Percentiles rank a stretch among this genome's conserved stretches.
Evolutionary conservation across 2,329 filamentous ascomycete genomes (phyloP).

Genomic region (Trichoderma brevicompactum): DNA sequence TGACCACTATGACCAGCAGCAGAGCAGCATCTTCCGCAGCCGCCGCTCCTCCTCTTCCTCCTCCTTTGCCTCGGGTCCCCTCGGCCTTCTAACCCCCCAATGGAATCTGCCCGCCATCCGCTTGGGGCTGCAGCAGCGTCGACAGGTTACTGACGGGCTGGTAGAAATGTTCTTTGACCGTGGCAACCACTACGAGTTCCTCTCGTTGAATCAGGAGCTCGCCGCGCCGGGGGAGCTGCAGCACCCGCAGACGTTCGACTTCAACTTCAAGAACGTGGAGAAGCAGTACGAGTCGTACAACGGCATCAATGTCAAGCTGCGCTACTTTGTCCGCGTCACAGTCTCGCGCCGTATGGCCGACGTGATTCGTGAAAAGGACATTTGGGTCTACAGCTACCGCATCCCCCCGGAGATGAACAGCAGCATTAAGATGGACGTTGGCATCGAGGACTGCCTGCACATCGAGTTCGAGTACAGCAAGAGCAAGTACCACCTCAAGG

Average conservation of each 20-base stretch:
- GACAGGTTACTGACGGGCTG: slow-evolving; percentile 30
- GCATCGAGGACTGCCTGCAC: slow-evolving; percentile 98
- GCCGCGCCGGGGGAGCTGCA: slow-evolving; percentile 96
- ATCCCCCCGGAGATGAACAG: slow-evolving; percentile 98
- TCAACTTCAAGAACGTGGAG: slow-evolving; percentile 99
- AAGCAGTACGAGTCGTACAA: slow-evolving; percentile 99
- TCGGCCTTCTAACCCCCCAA: neutral
- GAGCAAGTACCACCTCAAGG: slow-evolving; percentile 98
- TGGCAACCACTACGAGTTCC: slow-evolving; percentile 98
- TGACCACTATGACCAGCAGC: slow-evolving; percentile 20
- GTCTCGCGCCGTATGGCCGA: slow-evolving; percentile 97
- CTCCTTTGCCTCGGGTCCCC: slow-evolving; percentile 14
- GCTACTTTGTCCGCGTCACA: slow-evolving; percentile 97
- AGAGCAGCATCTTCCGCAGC: slow-evolving; percentile 13
- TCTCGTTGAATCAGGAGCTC: slow-evolving; percentile 94
- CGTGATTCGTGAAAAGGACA: slow-evolving; percentile 97
- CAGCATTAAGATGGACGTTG: slow-evolving; percentile 99
- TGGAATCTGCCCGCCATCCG: slow-evolving; percentile 28
- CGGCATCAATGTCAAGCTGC: slow-evolving; percentile 98
- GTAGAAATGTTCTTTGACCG: slow-evolving; percentile 99
- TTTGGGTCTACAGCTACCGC: slow-evolving; percentile 99
- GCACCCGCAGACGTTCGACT: slow-evolving; percentile 97
- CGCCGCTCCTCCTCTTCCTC: slow-evolving; percentile 10
- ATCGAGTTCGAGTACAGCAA: slow-evolving; percentile 99
- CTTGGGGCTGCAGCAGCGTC: slow-evolving; percentile 26